Conservation (phyloP, 345 rosid genomes). For the Sisymbrium irio region DNA sequence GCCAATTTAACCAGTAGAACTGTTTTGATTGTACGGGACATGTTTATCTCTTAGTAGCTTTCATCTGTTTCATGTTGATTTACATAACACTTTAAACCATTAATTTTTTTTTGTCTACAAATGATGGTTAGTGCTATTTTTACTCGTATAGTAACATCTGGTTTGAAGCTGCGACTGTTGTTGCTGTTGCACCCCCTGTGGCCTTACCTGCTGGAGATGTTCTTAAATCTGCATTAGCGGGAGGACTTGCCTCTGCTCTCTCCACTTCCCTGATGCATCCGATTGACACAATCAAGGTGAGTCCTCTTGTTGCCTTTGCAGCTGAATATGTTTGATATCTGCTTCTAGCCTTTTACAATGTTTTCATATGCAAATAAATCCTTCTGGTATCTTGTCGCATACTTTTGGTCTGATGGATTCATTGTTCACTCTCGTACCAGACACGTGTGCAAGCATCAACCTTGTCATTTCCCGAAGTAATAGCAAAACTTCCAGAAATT, state of each 20-base stretch:
- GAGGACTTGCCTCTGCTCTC: slow-evolving; percentile 93
- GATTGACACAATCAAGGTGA: slow-evolving; percentile 84
- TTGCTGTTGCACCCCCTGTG: slow-evolving; percentile 92
- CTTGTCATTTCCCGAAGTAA: slow-evolving; percentile 71
- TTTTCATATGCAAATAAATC: slow-evolving; percentile 7
- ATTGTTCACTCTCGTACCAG: slow-evolving; percentile 38
- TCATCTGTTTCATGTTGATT: not conserved
- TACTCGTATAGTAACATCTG: slow-evolving; percentile 63
- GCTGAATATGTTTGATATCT: not conserved
- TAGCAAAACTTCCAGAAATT: slow-evolving; percentile 86
- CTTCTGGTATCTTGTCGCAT: not conserved
- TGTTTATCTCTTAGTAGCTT: not conserved
- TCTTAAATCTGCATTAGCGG: slow-evolving; percentile 92
- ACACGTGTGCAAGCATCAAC: slow-evolving; percentile 98
- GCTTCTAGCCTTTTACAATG: slow-evolving; percentile 1
- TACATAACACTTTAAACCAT: not conserved
- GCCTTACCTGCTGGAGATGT: slow-evolving; percentile 88
- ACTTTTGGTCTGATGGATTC: slow-evolving; percentile 17
- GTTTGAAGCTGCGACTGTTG: slow-evolving; percentile 99
- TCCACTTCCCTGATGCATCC: slow-evolving; percentile 88
- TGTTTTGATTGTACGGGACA: not conserved
- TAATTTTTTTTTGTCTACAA: not conserved
- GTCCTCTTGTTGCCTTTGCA: slow-evolving; percentile 15
- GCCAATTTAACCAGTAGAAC: not conserved
- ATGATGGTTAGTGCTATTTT: slow-evolving; percentile 9